These are phyloP conservation scores for Trichoderma oligosporum DNA, from an alignment of 2,329 filamentous ascomycete species.

Conservation along the genomic window DNA sequence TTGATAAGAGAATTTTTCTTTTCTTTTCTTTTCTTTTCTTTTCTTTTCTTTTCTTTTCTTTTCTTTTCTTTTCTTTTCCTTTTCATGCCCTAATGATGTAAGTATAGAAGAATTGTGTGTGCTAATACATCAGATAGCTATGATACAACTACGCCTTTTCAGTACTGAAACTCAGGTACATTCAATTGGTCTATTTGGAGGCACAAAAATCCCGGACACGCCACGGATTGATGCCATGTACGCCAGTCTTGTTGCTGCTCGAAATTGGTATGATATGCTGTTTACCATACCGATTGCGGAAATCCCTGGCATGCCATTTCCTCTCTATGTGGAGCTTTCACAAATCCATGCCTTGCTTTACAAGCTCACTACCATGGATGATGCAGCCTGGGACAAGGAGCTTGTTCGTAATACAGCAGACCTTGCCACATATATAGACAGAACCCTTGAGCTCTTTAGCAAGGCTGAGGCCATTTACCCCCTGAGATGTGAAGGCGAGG, in stretches of 20 bases:
- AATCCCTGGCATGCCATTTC: conserved; percentile 34
- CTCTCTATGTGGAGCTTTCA: conserved; percentile 34
- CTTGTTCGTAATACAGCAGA: conserved; percentile 36
- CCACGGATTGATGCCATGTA: conserved; percentile 37
- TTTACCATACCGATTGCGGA: conserved; percentile 31
- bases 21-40: too few relatives aligned
- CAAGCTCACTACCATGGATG: conserved; percentile 38
- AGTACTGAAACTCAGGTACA: conserved; percentile 33
- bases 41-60: too few relatives aligned
- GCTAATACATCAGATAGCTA: too few relatives aligned
- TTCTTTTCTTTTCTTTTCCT: too few relatives aligned
- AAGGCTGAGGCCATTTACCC: conserved; percentile 28
- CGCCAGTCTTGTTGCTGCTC: conserved; percentile 34
- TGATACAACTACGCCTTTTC: conserved; percentile 31
- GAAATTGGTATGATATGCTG: conserved; percentile 37
- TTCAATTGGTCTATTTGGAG: conserved; percentile 33
- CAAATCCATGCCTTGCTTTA: conserved; percentile 39
- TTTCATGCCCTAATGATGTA: too few relatives aligned
- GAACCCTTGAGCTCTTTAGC: conserved; percentile 33
- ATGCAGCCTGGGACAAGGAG: conserved; percentile 41
- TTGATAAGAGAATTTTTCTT: too few relatives aligned
- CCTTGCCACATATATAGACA: conserved; percentile 35
- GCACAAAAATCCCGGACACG: conserved; percentile 30
- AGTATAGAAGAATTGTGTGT: too few relatives aligned
- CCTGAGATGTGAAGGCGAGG: conserved; percentile 30